phyloP scores from a whole-genome alignment of 352 stramenopile species.

The Phytopythium delawarense region DNA sequence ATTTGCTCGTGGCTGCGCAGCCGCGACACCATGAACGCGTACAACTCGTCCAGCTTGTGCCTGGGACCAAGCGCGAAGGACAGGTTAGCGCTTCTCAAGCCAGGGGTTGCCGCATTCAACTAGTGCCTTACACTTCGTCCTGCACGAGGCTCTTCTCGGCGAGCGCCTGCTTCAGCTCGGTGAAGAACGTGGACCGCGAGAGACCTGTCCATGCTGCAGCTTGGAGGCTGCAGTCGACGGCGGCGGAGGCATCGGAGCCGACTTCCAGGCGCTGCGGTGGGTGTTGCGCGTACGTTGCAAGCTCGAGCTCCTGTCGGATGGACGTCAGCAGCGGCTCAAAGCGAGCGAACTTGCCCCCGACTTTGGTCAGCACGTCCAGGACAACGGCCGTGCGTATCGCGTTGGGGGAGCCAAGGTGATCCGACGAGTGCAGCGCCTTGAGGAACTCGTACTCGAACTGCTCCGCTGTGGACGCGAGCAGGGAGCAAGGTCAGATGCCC shows the following conservation, averaged over 20 bases:
- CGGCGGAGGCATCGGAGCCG: background rate
- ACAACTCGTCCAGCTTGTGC: constrained; percentile 31
- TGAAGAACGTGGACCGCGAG: constrained; percentile 44
- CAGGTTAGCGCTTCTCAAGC: background rate
- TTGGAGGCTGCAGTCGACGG: constrained; percentile 6
- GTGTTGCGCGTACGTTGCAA: constrained; percentile 35
- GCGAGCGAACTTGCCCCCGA: constrained; percentile 42
- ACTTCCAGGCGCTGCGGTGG: background rate
- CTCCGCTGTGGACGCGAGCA: constrained; percentile 10
- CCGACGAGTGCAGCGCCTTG: constrained; percentile 43
- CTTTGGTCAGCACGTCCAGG: constrained; percentile 40
- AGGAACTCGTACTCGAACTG: constrained; percentile 45
- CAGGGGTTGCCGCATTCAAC: background rate
- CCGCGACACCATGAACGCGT: constrained; percentile 51
- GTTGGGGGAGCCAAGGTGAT: constrained; percentile 50
- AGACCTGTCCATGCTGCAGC: constrained; percentile 21
- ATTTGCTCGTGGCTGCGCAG: constrained; percentile 61
- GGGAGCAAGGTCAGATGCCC: background rate
- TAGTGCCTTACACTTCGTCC: constrained; percentile 23
- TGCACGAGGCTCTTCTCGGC: constrained; percentile 33
- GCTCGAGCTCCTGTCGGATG: constrained; percentile 30
- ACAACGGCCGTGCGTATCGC: constrained; percentile 53
- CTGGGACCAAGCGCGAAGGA: background rate
- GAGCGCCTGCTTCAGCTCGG: constrained; percentile 41
- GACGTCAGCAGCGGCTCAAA: constrained; percentile 38